Percentiles rank a stretch among this genome's conserved stretches.
Evolutionary conservation across 345 rosid genomes (phyloP).

Genomic region (Pelargonium nanum): DNA sequence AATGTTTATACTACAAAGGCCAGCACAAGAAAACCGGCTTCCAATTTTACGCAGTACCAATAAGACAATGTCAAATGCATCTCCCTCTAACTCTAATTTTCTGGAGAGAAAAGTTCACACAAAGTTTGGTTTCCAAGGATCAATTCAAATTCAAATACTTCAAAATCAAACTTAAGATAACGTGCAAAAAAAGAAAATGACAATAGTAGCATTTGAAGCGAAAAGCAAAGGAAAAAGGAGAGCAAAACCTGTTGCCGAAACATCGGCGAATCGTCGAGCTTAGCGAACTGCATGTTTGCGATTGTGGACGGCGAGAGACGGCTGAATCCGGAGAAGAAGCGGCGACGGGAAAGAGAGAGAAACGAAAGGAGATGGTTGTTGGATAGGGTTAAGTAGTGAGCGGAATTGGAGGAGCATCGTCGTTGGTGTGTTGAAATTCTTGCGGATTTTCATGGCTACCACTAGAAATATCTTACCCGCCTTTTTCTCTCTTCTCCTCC

Average conservation of each 20-base stretch:
- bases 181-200: no score
- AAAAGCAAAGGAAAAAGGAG: constrained; percentile 5
- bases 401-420: not conserved
- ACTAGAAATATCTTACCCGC: not conserved
- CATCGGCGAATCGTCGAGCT: constrained; percentile 99
- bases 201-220: not conserved
- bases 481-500: not conserved
- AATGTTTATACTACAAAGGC: no score
- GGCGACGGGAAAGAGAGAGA: not conserved
- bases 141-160: no score
- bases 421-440: not conserved
- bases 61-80: not conserved
- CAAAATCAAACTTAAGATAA: no score
- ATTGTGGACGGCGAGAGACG: not conserved
- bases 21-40: not conserved
- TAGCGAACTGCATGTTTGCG: constrained; percentile 83
- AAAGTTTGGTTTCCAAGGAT: no score
- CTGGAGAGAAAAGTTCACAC: no score
- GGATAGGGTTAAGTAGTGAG: not conserved
- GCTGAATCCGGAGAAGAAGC: no score
- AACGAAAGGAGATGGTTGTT: not conserved
- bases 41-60: no score
- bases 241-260: constrained; percentile 83
- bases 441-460: not conserved
- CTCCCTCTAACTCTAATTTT: not conserved